phyloP scores from a whole-genome alignment of 2,329 filamentous ascomycete genomes.

The Parasarocladium wereldwijsianum region DNA sequence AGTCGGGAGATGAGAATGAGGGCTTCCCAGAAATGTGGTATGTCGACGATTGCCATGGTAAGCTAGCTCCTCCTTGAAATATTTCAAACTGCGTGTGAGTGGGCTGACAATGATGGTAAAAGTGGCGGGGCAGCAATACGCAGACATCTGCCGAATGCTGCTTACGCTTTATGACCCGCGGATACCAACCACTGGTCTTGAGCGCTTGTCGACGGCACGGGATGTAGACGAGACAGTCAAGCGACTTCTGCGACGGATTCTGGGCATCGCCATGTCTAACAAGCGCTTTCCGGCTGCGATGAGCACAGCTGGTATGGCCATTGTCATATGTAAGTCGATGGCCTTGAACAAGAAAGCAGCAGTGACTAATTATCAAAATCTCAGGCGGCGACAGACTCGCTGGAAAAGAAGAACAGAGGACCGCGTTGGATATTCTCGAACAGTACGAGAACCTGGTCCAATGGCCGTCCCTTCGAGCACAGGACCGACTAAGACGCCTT shows the following conservation, averaged over 20 bases:
- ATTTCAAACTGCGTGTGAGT: background rate
- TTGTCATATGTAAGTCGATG: slow-evolving; percentile 1
- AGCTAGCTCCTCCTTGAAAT: too few species aligned
- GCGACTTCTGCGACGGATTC: background rate
- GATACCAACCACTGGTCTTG: background rate
- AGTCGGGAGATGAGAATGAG: background rate
- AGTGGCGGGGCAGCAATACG: slow-evolving; percentile 2
- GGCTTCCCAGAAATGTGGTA: slow-evolving; percentile 2
- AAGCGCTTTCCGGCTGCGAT: background rate
- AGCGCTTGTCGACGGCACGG: background rate
- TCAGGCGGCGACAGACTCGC: background rate
- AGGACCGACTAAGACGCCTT: background rate
- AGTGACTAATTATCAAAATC: background rate
- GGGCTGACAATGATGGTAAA: background rate
- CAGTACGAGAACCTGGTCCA: slow-evolving; percentile 1
- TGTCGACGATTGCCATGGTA: slow-evolving; percentile 1
- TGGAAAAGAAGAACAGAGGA: background rate
- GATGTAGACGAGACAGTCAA: background rate
- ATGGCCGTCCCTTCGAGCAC: background rate
- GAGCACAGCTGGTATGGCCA: background rate
- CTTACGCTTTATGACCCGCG: background rate
- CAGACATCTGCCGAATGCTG: background rate
- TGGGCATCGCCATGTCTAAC: slow-evolving; percentile 1
- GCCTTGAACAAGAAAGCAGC: background rate
- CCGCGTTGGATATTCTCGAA: background rate